Evolutionary conservation across 805 yeast genomes (phyloP).

Genomic region (Brettanomyces naardenensis): DNA sequence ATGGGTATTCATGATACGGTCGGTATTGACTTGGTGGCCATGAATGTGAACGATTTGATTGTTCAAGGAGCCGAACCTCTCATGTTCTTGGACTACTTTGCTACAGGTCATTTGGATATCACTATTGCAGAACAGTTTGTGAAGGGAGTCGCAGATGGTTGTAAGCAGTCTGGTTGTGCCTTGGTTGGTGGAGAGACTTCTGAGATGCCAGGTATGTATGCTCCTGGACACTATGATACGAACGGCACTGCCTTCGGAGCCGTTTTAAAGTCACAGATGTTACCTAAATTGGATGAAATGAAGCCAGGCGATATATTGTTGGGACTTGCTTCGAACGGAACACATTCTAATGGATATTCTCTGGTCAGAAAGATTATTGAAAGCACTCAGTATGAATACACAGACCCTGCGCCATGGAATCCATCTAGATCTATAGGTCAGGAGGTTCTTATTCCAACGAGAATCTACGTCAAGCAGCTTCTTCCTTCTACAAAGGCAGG

Average conservation of each 20-base stretch:
- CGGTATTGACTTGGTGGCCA: conserved; percentile 96
- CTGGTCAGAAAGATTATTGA: conserved; percentile 88
- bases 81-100: conserved; percentile 91
- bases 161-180: conserved; percentile 93
- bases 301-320: conserved; percentile 70
- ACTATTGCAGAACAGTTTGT: conserved; percentile 82
- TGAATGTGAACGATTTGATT: conserved; percentile 96
- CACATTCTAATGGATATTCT: conserved; percentile 95
- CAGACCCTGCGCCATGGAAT: conserved; percentile 82
- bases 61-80: conserved; percentile 99
- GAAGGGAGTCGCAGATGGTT: conserved; percentile 93
- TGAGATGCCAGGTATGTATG: conserved; percentile 99
- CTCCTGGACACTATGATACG: conserved; percentile 92
- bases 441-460: conserved; percentile 82
- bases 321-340: conserved; percentile 87
- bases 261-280: conserved; percentile 61
- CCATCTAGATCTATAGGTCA: conserved; percentile 68
- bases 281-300: conserved; percentile 70
- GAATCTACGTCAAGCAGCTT: conserved; percentile 88
- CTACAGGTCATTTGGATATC: conserved; percentile 86
- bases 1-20: conserved; percentile 91
- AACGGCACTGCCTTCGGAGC: conserved; percentile 99
- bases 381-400: conserved; percentile 61
- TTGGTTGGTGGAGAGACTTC: conserved; percentile 98
- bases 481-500: conserved; percentile 64